A percentile compares a stretch with the other conserved stretches of the same genome.
These are phyloP conservation scores for Apiotrichum laibachii DNA, from an alignment of 1,284 basidiomycete species.

Conservation along the genomic window DNA sequence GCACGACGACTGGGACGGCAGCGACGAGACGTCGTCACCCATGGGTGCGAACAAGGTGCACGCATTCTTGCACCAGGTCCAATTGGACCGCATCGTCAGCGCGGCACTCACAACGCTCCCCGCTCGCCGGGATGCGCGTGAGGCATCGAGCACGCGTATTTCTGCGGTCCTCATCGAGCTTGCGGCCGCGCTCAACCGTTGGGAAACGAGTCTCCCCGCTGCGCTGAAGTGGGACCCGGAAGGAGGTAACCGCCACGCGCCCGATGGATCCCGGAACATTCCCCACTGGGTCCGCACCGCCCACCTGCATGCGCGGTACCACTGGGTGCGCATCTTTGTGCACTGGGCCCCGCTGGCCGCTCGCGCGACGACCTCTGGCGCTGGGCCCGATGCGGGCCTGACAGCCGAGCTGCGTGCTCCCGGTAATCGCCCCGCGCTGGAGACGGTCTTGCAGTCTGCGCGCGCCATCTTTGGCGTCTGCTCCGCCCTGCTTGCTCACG, in stretches of 20 bases:
- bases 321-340: constrained; percentile 64
- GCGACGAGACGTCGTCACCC: constrained; percentile 70
- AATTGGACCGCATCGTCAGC: constrained; percentile 66
- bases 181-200: constrained; percentile 65
- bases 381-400: neutral
- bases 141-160: constrained; percentile 58
- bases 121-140: constrained; percentile 57
- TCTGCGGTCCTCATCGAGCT: constrained; percentile 62
- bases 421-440: constrained; percentile 54
- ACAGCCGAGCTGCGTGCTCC: neutral
- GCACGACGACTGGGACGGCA: constrained; percentile 68
- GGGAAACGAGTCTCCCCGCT: constrained; percentile 68
- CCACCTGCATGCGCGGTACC: constrained; percentile 63
- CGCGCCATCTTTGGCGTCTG: neutral
- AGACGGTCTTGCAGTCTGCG: constrained; percentile 40
- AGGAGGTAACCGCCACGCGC: constrained; percentile 29
- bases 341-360: constrained; percentile 74
- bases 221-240: constrained; percentile 71
- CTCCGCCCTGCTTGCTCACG: constrained; percentile 25
- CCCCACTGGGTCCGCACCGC: constrained; percentile 68
- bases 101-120: constrained; percentile 70
- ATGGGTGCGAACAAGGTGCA: constrained; percentile 51
- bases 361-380: neutral
- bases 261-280: constrained; percentile 51
- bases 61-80: constrained; percentile 65